Percentiles rank a stretch among this genome's conserved stretches.
These are phyloP conservation scores for Sarcomyxa edulis DNA, from an alignment of 768 basidiomycete genomes.

Conservation along the genomic window DNA sequence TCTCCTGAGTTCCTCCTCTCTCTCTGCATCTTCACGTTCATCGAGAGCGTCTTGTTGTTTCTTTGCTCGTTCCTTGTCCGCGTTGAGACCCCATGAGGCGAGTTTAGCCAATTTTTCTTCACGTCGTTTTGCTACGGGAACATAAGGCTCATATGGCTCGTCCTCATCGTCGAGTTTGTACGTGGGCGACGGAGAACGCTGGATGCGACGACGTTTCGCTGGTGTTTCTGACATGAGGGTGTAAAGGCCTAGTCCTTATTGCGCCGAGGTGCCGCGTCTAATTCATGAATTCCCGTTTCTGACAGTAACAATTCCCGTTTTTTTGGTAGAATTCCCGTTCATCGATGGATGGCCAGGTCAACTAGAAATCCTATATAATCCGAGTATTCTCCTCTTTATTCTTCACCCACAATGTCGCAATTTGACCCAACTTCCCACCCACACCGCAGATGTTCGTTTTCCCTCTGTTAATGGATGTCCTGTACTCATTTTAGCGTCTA, in stretches of 20 bases:
- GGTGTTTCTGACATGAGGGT: constrained; percentile 25
- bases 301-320: too few species aligned
- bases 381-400: neutral
- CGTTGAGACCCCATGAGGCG: constrained; percentile 51
- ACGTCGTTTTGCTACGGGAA: constrained; percentile 82
- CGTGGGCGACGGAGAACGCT: constrained; percentile 53
- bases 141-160: constrained; percentile 75
- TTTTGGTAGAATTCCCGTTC: too few species aligned
- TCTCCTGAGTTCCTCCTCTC: constrained; percentile 69
- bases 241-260: too few species aligned
- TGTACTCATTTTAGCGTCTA: constrained; percentile 20
- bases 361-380: neutral
- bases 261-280: neutral
- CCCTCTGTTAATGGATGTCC: constrained; percentile 4
- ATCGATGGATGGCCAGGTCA: too few species aligned
- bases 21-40: constrained; percentile 68
- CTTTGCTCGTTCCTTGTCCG: constrained; percentile 45
- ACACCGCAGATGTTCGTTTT: constrained; percentile 60
- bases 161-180: constrained; percentile 63
- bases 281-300: neutral
- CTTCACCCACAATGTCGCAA: constrained; percentile 20
- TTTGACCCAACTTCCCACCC: constrained; percentile 64
- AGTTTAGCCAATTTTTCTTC: constrained; percentile 77
- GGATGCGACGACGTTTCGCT: constrained; percentile 45
- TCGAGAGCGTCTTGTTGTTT: constrained; percentile 57